A percentile compares a stretch with the other conserved stretches of the same genome.
phyloP scores from a whole-genome alignment of 129 eudicot genomes.

The Mikania micrantha region DNA sequence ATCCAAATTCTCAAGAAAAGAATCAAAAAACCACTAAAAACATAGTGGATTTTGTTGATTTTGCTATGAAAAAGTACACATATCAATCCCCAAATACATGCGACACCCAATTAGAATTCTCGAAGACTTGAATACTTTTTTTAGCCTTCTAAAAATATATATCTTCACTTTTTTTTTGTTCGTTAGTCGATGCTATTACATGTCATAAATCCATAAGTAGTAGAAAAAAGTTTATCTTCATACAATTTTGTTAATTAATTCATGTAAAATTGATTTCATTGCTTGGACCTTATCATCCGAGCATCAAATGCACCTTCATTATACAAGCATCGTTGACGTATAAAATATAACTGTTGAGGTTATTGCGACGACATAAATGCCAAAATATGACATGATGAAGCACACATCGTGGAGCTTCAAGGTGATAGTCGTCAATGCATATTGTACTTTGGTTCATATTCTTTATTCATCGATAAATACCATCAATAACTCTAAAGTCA shows the following conservation, averaged over 20 bases:
- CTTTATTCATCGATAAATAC: no score
- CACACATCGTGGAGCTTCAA: no score
- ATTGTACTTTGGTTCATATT: no score
- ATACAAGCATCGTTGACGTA: no score
- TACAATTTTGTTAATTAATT: neutral
- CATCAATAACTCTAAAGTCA: no score
- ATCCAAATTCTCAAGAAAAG: neutral
- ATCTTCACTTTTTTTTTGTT: neutral
- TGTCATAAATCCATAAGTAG: neutral
- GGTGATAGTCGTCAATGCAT: no score
- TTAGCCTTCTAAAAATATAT: neutral
- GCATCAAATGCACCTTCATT: no score
- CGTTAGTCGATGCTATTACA: neutral
- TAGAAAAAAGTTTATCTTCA: neutral
- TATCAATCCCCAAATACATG: conserved; percentile 28
- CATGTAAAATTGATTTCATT: neutral
- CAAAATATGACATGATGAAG: no score
- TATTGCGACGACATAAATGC: no score
- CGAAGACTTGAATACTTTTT: conserved; percentile 20
- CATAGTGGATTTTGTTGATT: neutral
- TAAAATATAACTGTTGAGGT: no score
- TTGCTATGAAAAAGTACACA: conserved; percentile 16
- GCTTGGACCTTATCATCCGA: no score
- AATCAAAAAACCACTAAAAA: neutral
- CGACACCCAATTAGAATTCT: conserved; percentile 22